phyloP scores from a whole-genome alignment of 345 rosid genomes.

The Xanthoceras sorbifolium region DNA sequence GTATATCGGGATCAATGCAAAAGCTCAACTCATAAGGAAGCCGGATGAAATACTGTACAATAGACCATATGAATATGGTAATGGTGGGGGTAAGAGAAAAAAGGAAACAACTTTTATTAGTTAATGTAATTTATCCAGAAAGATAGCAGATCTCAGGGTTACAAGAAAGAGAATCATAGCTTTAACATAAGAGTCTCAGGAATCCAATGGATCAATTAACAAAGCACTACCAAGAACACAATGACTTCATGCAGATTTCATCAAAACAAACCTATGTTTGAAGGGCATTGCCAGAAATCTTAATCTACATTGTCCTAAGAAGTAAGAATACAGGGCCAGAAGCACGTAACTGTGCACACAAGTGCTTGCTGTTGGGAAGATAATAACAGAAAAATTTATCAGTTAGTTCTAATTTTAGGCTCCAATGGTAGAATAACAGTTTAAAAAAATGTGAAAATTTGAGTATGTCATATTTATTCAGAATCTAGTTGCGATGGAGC shows the following conservation, averaged over 20 bases:
- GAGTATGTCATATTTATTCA: too few relatives aligned
- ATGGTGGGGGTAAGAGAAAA: background rate
- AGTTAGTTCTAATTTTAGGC: too few relatives aligned
- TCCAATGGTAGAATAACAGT: too few relatives aligned
- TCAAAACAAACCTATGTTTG: background rate
- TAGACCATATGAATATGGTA: background rate
- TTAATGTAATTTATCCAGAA: background rate
- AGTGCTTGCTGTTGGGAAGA: background rate
- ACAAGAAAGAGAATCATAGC: background rate
- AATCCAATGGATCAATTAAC: background rate
- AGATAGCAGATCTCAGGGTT: background rate
- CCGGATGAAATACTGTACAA: background rate
- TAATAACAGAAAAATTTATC: too few relatives aligned
- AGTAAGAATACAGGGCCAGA: background rate
- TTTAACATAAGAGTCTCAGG: background rate
- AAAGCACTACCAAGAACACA: background rate
- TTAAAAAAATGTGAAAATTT: too few relatives aligned
- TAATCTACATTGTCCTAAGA: background rate
- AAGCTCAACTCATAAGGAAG: background rate
- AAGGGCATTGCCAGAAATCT: background rate
- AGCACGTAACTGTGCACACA: background rate
- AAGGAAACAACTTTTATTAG: background rate
- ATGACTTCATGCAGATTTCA: background rate
- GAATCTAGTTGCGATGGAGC: too few relatives aligned
- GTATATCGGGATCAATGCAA: background rate